Conservation (phyloP, 495 filamentous ascomycete species). For the Ramalina peruviana region DNA sequence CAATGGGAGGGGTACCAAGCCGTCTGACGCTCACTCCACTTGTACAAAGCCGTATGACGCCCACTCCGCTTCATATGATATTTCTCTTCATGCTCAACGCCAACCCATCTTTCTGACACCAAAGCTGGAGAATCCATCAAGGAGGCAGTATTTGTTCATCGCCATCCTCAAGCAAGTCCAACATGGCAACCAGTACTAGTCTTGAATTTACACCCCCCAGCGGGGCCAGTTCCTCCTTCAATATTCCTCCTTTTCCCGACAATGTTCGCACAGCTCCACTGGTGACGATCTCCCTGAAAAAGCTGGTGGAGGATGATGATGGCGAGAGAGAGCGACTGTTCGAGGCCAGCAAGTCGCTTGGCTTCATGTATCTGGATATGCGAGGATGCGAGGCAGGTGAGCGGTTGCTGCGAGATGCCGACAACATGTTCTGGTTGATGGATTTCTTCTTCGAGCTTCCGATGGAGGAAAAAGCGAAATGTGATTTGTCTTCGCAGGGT, state of each 20-base stretch:
- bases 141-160: too few relatives aligned
- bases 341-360: conserved; percentile 36
- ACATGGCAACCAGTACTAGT: too few relatives aligned
- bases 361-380: conserved; percentile 52
- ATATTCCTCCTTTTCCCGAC: conserved; percentile 36
- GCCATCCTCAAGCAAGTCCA: too few relatives aligned
- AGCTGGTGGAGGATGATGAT: conserved; percentile 28
- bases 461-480: conserved; percentile 38
- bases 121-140: too few relatives aligned
- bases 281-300: conserved; percentile 36
- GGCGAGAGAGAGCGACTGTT: conserved; percentile 33
- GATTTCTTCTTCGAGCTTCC: conserved; percentile 34
- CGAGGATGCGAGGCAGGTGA: conserved; percentile 24
- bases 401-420: conserved; percentile 29
- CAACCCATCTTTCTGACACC: too few relatives aligned
- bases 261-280: conserved; percentile 41
- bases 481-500: conserved; percentile 30
- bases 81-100: too few relatives aligned
- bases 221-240: too few relatives aligned
- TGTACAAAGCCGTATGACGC: too few relatives aligned
- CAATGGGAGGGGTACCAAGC: too few relatives aligned
- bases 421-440: conserved; percentile 31
- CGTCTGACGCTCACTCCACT: too few relatives aligned
- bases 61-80: too few relatives aligned
- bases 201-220: too few relatives aligned